Conservation (phyloP, 2,329 filamentous ascomycete species). For the Fusarium azukiicola region DNA sequence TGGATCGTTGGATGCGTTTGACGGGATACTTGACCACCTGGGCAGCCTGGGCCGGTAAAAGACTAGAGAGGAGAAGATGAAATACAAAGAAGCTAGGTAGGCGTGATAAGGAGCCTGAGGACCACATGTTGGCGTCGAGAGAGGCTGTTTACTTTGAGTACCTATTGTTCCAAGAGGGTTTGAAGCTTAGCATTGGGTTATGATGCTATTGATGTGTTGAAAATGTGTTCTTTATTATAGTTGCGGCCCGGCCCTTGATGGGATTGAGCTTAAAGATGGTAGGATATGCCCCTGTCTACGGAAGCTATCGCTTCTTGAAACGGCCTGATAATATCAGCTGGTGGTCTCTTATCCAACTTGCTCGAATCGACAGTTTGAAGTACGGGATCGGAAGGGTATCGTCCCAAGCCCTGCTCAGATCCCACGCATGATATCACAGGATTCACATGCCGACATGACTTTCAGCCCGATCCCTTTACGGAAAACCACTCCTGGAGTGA, state of each 20-base stretch:
- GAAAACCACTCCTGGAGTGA: background rate
- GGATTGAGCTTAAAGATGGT: background rate
- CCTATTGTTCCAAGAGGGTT: too few species aligned
- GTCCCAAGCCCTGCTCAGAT: background rate
- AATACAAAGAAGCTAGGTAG: too few species aligned
- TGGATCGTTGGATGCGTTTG: background rate
- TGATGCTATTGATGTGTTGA: too few species aligned
- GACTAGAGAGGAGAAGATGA: too few species aligned
- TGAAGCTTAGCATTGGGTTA: too few species aligned
- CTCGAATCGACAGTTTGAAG: background rate
- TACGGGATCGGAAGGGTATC: background rate
- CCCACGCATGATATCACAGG: background rate
- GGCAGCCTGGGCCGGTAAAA: background rate
- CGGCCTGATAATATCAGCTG: background rate
- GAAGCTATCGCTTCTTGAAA: background rate
- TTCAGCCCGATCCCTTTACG: background rate
- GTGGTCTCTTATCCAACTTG: background rate
- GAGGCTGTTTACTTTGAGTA: too few species aligned
- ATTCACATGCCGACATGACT: background rate
- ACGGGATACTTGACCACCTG: constrained; percentile 13
- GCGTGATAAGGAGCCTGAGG: too few species aligned
- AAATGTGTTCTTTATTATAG: too few species aligned
- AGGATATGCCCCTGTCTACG: background rate
- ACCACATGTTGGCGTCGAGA: too few species aligned
- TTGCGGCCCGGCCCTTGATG: too few species aligned